Base-by-base conservation (phyloP, 768 basidiomycete species). In the Gloeopeniophorella convolvens region DNA sequence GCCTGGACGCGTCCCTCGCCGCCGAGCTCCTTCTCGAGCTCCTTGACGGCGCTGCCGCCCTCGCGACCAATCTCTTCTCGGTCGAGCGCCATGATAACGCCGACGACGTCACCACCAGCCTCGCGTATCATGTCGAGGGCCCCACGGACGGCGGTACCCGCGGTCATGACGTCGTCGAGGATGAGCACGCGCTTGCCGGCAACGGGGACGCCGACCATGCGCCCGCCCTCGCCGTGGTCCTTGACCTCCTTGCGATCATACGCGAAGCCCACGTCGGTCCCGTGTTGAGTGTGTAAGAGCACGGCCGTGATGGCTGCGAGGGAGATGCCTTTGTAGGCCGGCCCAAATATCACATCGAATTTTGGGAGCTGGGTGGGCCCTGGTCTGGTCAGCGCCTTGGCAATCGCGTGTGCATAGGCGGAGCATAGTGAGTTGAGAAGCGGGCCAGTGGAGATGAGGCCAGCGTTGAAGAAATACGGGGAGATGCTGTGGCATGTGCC, bases 391-490 rank as follows among this genome's bases (percentile, higher is more conserved):
- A 71, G 68, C 0, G 86, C 76, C 18, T 71, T 66, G 11, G 77
- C 70, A 62, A 97, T 88, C 11, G 88, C 85, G 1, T 82, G 68
- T 2, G 95, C 90, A 59, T 94, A 97, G 4, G 93, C 89, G 3
- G 77, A 71, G 8, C 91, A 82, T 39, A 95, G 71, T 2, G 82
- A 74, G 28, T 83, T 68, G 40, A 98, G 79, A 32, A 95, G 81
- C 1, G 84, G 79, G 0, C 93, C 92, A 2, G 84, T 82, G 64
- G 82, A 88, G 57, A 99, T 75, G 18, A 91, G 76, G 10, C 90
- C 90, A 2, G 93, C 92, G 62, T 97, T 97, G 76, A 97, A 93
- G 67, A 97, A 99, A 70, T 98, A 98, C 1, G 95, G 96, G 7
- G 95, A 99, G 46, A 77, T 70, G 33, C 57, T 58, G 39, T 11